Evolutionary conservation across 2,329 filamentous ascomycete genomes (phyloP).

Genomic region (Westerdykella aurantiaca): DNA sequence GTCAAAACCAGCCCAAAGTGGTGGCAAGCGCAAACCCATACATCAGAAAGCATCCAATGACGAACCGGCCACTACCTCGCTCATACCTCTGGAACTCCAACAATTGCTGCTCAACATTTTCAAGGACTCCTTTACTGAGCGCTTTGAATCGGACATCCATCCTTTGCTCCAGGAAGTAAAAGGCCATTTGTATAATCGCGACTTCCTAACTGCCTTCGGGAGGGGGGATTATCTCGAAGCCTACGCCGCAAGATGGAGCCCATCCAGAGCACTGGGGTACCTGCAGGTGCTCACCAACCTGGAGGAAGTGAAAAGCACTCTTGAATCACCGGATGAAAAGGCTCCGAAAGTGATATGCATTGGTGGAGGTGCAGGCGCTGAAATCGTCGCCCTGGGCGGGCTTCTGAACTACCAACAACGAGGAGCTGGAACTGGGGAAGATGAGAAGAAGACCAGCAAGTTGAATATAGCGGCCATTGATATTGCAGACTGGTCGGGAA

Average conservation of each 20-base stretch:
- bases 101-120: slow-evolving; percentile 72
- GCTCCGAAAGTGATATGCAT: slow-evolving; percentile 49
- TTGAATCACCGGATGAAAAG: background rate
- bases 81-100: slow-evolving; percentile 42
- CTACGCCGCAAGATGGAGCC: slow-evolving; percentile 89
- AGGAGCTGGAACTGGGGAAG: background rate
- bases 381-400: slow-evolving; percentile 59
- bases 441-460: slow-evolving; percentile 2
- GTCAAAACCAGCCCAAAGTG: too few relatives aligned
- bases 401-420: slow-evolving; percentile 40
- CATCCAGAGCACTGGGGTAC: slow-evolving; percentile 78
- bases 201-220: slow-evolving; percentile 77
- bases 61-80: too few relatives aligned
- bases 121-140: slow-evolving; percentile 52
- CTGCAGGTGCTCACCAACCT: slow-evolving; percentile 50
- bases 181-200: slow-evolving; percentile 74
- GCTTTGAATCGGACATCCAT: slow-evolving; percentile 43
- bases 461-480: slow-evolving; percentile 64
- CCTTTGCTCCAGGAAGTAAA: slow-evolving; percentile 74
- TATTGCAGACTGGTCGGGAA: slow-evolving; percentile 68
- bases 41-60: too few relatives aligned
- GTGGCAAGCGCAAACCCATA: too few relatives aligned
- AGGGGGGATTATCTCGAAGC: slow-evolving; percentile 65
- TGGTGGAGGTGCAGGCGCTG: slow-evolving; percentile 61
- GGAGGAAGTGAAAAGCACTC: slow-evolving; percentile 11